Conservation (phyloP, 2,329 filamentous ascomycete genomes). For the Diaporthe citriasiana region DNA sequence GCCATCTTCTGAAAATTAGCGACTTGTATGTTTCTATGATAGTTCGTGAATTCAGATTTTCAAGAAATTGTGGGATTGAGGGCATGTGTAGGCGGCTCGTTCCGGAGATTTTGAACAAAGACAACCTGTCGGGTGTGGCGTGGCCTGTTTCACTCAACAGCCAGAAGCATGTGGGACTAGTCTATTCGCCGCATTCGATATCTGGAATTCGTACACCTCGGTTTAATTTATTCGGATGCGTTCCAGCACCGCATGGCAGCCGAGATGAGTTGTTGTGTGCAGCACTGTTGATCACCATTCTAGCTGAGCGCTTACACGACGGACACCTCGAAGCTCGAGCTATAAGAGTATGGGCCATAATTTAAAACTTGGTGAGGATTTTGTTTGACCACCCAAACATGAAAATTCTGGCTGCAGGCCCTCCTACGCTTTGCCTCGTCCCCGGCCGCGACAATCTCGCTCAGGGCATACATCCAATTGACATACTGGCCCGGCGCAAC, state of each 20-base stretch:
- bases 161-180: neutral
- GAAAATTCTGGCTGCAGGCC: neutral
- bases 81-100: neutral
- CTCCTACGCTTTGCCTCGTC: no score
- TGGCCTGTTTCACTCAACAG: neutral
- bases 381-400: neutral
- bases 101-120: constrained; percentile 14
- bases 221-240: accelerated
- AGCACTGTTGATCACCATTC: neutral
- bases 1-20: neutral
- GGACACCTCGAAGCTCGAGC: neutral
- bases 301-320: neutral
- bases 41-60: neutral
- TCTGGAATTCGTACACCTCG: no score
- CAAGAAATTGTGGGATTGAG: no score
- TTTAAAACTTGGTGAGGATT: neutral
- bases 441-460: neutral
- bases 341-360: neutral
- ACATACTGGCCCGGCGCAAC: neutral
- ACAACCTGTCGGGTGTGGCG: neutral
- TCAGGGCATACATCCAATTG: neutral
- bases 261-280: no score
- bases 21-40: neutral
- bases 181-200: neutral
- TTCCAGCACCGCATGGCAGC: neutral